These are phyloP conservation scores for Komagataella pseudopastoris DNA, from an alignment of 805 yeast genomes.

Conservation along the genomic window DNA sequence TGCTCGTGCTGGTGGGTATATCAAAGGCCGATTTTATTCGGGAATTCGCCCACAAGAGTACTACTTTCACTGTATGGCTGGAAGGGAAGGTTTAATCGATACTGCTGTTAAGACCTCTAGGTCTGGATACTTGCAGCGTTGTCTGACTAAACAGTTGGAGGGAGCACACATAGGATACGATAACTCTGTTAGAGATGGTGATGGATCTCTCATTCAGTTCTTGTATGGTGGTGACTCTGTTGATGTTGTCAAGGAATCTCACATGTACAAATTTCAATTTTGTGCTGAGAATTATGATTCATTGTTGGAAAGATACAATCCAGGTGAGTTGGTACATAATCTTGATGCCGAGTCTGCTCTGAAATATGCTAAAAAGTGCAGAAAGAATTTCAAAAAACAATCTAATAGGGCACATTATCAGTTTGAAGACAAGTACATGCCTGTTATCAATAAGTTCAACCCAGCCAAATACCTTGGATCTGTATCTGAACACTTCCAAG, in stretches of 20 bases:
- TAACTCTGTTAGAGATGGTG: conserved; percentile 90
- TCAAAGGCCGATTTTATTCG: conserved; percentile 92
- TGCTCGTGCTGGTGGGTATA: conserved; percentile 97
- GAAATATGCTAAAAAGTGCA: conserved; percentile 68
- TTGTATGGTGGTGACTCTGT: conserved; percentile 95
- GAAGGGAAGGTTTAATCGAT: conserved; percentile 98
- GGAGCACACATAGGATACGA: conserved; percentile 94
- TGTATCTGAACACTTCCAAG: conserved; percentile 82
- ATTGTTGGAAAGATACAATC: conserved; percentile 73
- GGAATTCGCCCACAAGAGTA: conserved; percentile 98
- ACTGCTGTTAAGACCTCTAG: conserved; percentile 98
- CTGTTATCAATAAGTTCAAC: conserved; percentile 71
- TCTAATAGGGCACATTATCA: conserved; percentile 47
- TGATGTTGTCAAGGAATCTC: conserved; percentile 90
- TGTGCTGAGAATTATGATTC: conserved; percentile 87
- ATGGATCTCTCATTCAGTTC: conserved; percentile 88
- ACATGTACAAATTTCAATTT: conserved; percentile 86
- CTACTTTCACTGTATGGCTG: conserved; percentile 99
- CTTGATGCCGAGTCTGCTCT: conserved; percentile 78
- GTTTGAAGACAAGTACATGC: conserved; percentile 63
- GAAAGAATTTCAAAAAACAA: conserved; percentile 59
- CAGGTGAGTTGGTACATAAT: conserved; percentile 54
- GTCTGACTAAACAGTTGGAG: conserved; percentile 94
- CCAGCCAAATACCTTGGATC: conserved; percentile 89
- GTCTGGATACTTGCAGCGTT: conserved; percentile 96